Conservation (phyloP, 495 filamentous ascomycete species). For the Lophium mytilinum region DNA sequence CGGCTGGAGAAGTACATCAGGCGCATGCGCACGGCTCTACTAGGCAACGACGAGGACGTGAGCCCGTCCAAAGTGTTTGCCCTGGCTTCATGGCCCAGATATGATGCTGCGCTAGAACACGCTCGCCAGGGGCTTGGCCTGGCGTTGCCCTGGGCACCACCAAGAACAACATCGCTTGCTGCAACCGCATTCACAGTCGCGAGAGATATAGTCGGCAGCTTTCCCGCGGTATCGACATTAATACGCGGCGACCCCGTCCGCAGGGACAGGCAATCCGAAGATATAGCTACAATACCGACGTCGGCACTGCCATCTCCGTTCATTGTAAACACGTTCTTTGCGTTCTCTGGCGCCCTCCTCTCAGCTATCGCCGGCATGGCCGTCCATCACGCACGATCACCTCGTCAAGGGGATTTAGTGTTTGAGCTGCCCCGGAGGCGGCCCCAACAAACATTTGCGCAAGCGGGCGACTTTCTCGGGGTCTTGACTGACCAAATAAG, state of each 20-base stretch:
- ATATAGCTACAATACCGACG: not conserved
- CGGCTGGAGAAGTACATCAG: constrained; percentile 43
- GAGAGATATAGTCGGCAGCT: constrained; percentile 1
- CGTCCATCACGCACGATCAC: constrained; percentile 8
- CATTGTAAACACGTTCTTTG: constrained; percentile 4
- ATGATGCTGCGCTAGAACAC: not conserved
- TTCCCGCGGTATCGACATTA: constrained; percentile 5
- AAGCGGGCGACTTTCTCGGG: constrained; percentile 9
- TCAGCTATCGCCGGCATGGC: constrained; percentile 12
- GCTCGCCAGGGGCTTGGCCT: not conserved
- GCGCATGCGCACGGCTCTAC: constrained; percentile 16
- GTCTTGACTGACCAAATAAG: not conserved
- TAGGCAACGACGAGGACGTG: constrained; percentile 8
- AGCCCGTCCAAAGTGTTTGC: constrained; percentile 12
- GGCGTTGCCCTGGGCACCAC: constrained; percentile 12
- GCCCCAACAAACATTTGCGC: constrained; percentile 4
- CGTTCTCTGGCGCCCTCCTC: constrained; percentile 1
- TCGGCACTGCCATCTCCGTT: constrained; percentile 18
- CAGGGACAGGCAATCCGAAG: not conserved
- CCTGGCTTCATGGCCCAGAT: not conserved
- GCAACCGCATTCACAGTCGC: not conserved
- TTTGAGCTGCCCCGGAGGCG: constrained; percentile 14
- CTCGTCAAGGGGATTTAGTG: constrained; percentile 14
- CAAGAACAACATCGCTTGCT: not conserved
- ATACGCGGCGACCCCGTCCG: not conserved